Evolutionary conservation across 768 basidiomycete genomes (phyloP), one percentile per base, ranked within the genome.

Genomic region (Boletus reticuloceps): DNA sequence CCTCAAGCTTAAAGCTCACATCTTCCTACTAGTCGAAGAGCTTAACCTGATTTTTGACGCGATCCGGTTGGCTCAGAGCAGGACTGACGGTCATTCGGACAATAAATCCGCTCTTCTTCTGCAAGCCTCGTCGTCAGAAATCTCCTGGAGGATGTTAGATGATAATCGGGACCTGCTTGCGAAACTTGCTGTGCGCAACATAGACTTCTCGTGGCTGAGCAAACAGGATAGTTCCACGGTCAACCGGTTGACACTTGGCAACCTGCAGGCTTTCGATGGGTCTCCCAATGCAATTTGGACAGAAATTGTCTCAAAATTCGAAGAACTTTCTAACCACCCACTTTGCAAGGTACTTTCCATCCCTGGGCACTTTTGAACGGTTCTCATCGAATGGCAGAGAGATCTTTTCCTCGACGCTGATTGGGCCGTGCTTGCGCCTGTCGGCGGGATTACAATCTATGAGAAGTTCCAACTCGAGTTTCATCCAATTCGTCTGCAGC

Each of bases 81-180:
- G 87, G 59, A 80, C 74, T 47, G 82, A 83, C 59, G 79, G 83
- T 58, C 81, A 72, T 54, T 77, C 82, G 6, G 87, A 89, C 59
- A 83, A 86, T 59, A 91, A 90, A 64, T 89, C 89, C 2, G 90
- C 92, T 2, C 77, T 94, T 44, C 79, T 91, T 49, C 72, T 96
- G 31, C 86, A 90, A 56, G 88, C 92, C 1, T 85, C 84, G 7
- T 92, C 92, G 0, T 82, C 85, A 7, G 89, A 94, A 68, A 86
- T 98, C 44, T 92, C 90, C 1, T 98, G 94, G 94, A 81, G 80
- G 55, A 94, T 98, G 91, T 73, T 96, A 16, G 88, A 88, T 64
- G 81, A 86, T 43, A 74, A 82, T 39, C 75, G 80, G 46, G 83
- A 86, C 41, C 76, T 95, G 42, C 77, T 96, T 2, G 86, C 91